A percentile compares a stretch with the other conserved stretches of the same genome.
phyloP scores from a whole-genome alignment of 495 filamentous ascomycete species.

The Annulohypoxylon nitens region DNA sequence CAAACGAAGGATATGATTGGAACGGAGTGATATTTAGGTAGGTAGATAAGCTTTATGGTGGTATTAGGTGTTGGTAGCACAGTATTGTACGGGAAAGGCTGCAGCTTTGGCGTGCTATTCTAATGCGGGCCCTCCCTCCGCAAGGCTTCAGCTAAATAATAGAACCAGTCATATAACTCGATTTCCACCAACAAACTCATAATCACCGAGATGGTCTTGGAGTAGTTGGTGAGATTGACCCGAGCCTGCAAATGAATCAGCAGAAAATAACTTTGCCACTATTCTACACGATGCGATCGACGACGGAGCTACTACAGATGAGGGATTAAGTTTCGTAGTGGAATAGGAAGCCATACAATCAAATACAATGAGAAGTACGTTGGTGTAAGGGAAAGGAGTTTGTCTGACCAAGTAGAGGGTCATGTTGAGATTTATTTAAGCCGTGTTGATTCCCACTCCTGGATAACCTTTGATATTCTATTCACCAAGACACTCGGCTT shows the following conservation, averaged over 20 bases:
- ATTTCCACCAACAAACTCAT: background rate
- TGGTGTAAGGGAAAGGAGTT: background rate
- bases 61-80: background rate
- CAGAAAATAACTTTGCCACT: background rate
- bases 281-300: background rate
- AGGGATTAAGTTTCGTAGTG: background rate
- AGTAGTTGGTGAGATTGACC: background rate
- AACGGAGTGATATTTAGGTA: background rate
- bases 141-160: background rate
- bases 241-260: background rate
- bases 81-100: background rate
- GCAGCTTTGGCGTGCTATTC: background rate
- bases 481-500: background rate
- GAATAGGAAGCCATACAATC: background rate
- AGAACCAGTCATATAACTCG: background rate
- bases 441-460: background rate
- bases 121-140: background rate
- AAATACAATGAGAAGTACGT: background rate
- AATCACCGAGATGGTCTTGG: background rate
- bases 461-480: background rate
- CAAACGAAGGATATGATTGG: background rate
- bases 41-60: background rate
- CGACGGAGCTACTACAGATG: background rate
- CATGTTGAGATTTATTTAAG: slow-evolving; percentile 1
- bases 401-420: background rate